Evolutionary conservation across 306 rosid genomes (phyloP).

Genomic region (Castanea mollissima): DNA sequence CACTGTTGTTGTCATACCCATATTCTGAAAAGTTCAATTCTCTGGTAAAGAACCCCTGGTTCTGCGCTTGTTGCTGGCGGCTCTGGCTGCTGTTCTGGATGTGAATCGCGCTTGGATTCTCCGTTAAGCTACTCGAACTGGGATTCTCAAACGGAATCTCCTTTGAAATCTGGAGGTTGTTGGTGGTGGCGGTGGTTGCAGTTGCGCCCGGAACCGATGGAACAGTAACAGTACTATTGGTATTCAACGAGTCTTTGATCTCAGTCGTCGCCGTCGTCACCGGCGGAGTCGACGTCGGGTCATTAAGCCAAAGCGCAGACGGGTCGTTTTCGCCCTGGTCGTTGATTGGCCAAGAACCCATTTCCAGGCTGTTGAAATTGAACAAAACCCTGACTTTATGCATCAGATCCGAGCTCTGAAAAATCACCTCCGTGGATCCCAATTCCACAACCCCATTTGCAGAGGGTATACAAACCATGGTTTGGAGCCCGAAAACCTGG

Average conservation of each 20-base stretch:
- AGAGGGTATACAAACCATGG: slow-evolving; percentile 71
- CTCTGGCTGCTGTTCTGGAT: slow-evolving; percentile 5
- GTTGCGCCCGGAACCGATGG: slow-evolving; percentile 25
- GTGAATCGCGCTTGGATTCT: slow-evolving; percentile 55
- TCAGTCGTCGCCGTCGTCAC: slow-evolving; percentile 17
- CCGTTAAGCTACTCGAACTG: slow-evolving; percentile 57
- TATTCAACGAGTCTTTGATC: slow-evolving; percentile 44
- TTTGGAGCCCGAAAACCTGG: slow-evolving; percentile 59
- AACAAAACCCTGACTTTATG: slow-evolving; percentile 66
- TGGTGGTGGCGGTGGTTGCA: background rate
- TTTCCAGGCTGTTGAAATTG: slow-evolving; percentile 63
- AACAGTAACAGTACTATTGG: background rate
- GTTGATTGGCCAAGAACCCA: slow-evolving; percentile 60
- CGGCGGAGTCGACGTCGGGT: slow-evolving; percentile 28
- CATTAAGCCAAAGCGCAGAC: slow-evolving; percentile 74
- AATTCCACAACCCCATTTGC: slow-evolving; percentile 82
- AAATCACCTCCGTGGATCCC: slow-evolving; percentile 75
- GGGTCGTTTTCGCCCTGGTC: slow-evolving; percentile 89
- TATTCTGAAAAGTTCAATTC: slow-evolving; percentile 73
- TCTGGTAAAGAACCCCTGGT: slow-evolving; percentile 52
- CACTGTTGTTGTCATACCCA: slow-evolving; percentile 39
- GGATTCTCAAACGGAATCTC: slow-evolving; percentile 55
- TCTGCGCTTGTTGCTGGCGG: slow-evolving; percentile 39
- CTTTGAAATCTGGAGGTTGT: slow-evolving; percentile 26
- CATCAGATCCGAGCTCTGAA: slow-evolving; percentile 71